Evolutionary conservation across 306 rosid species (phyloP), one percentile per base, ranked within the genome.

Genomic region (Comarum palustre): DNA sequence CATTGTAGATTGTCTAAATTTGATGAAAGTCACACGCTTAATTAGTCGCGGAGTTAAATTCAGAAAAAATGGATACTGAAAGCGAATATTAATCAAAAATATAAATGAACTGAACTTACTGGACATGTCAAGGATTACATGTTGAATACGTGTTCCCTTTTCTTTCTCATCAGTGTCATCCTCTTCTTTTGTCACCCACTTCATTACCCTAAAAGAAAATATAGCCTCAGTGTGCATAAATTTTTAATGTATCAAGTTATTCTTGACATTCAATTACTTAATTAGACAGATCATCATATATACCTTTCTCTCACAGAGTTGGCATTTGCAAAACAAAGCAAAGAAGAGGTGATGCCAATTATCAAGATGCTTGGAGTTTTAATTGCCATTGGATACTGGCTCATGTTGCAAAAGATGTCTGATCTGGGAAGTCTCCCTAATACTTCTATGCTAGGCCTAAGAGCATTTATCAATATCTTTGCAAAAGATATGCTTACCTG

Each of bases 311-410:
- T 85, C 9, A 90, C 80, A 65, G 90, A 86, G 63, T 82, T 89
- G 3, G 98, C 92, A 79, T 93, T 93, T 8, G 96, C 96, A 68
- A 93, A 93, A 80, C 98, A 93, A 63, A 93, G 89, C 48, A 91
- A 84, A 63, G 85, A 85, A 62, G 97, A 87, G 82, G 85, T 86
- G 46, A 86, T 82, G 51, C 98, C 88, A 70, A 93, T 75, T 2
- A 82, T 81, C 73, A 83, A 67, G 70, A 90, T 76, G 68, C 92
- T 92, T 24, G 88, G 89, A 72, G 84, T 77, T 73, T 77, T 86
- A 32, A 75, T 75, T 75, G 96, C 96, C 93, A 89, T 87, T 5
- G 98, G 97, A 68, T 87, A 93, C 84, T 90, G 95, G 60, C 36
- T 69, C 32, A 86, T 87, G 78, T 87, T 86, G 20, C 93, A 87